Base-by-base conservation (phyloP, 2,329 filamentous ascomycete genomes). In the Stagonosporopsis chrysanthemi region DNA sequence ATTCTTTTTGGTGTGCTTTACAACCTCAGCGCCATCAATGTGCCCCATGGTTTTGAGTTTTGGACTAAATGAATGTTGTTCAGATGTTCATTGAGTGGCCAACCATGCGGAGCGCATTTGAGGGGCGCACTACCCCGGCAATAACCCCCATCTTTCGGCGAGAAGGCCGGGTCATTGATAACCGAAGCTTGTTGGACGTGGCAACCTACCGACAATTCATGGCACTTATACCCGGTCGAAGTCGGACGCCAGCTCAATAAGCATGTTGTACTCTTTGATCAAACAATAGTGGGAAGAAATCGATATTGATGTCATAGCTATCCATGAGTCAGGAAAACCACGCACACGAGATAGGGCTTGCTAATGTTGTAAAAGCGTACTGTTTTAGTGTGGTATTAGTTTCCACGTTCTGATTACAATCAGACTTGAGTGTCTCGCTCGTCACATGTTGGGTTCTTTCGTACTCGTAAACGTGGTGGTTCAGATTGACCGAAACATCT, bases 21-120 rank as follows among this genome's bases (percentile, higher is more conserved):
- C 70, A 47, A 75, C 67, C 35, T 75, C 73, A 35, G 70, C 71
- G 39, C 72, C 73, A 45, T 74, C 60, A 44, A 75, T 66, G 36
- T 54, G 47, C 31, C 58, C 52, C 70, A 72, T 72, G 4, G 19
- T 63, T 45, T 26, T 23, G 43, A 11, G 31, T 28, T 11, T 17
- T 43, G 15, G 9, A 24, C 2, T 23, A 14, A 6, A 19, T 23
- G 26, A 14, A 28, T 54, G 43, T 53, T 51, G 54, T 56, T 46
- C 35, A 35, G 29, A 28, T 47, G 33, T 29, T 22, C 31, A 19
- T 31, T 14, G 24, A 24, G 47, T 57, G 61, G 59, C 64, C 65
- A 68, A 66, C 62, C 60, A 58, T 42, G 26, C 52, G 28, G 43
- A 42, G 48, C 47, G 54, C 61, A 69, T 66, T 67, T 69, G 68